phyloP scores from a whole-genome alignment of 2,329 filamentous ascomycete species.

The Colletotrichum higginsianum region DNA sequence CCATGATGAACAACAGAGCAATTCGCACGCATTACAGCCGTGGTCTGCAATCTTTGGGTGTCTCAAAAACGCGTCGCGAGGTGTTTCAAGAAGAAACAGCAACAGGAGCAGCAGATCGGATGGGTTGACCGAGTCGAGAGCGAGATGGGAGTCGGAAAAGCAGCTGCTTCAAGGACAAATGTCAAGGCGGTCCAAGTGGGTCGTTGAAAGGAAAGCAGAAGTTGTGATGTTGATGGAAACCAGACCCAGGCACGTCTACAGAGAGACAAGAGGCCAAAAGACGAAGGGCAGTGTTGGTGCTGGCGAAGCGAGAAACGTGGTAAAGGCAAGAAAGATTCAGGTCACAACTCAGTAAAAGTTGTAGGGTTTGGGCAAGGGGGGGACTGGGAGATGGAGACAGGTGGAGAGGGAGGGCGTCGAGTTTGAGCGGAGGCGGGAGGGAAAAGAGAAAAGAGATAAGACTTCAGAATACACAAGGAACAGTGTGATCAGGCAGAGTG shows the following conservation, averaged over 20 bases:
- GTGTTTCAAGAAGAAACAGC: background rate
- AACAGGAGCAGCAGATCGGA: background rate
- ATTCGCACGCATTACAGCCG: background rate
- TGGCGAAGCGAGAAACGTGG: conserved; percentile 13
- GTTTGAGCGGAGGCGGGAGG: conserved; percentile 17
- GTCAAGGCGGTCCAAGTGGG: conserved; percentile 31
- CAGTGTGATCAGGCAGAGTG: conserved; percentile 6
- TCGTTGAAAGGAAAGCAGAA: conserved; percentile 32
- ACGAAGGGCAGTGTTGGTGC: background rate
- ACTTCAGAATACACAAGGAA: conserved; percentile 12
- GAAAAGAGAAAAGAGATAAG: conserved; percentile 42
- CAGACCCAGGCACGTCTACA: conserved; percentile 2
- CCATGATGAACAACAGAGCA: background rate
- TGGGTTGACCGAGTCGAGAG: background rate
- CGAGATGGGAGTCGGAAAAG: background rate
- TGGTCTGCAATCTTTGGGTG: background rate
- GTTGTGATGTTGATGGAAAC: conserved; percentile 4
- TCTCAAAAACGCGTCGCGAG: background rate
- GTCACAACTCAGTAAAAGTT: conserved; percentile 34
- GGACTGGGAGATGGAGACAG: conserved; percentile 21
- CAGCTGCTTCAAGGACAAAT: conserved; percentile 6
- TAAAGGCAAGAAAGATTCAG: conserved; percentile 16
- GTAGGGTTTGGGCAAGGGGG: conserved; percentile 28
- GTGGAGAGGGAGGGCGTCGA: conserved; percentile 33
- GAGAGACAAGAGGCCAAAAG: background rate